Percentiles rank a stretch among this genome's conserved stretches.
These are phyloP conservation scores for Phascolomyces articulosus DNA, from an alignment of 371 early-diverging fungal genomes.

Conservation along the genomic window DNA sequence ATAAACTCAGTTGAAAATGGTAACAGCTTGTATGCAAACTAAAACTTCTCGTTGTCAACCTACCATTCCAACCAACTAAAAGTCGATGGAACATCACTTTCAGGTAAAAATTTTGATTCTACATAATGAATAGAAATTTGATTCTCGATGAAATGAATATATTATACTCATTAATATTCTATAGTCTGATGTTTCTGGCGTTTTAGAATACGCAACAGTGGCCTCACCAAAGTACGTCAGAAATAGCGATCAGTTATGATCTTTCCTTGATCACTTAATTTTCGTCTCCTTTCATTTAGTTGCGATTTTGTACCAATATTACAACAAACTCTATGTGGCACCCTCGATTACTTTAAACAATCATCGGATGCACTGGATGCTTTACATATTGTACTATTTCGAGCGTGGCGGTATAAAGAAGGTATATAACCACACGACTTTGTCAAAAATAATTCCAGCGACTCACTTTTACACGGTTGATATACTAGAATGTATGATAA, in stretches of 20 bases:
- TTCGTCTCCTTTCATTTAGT: not conserved
- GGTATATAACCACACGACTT: constrained; percentile 15
- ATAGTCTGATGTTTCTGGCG: constrained; percentile 26
- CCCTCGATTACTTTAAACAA: constrained; percentile 17
- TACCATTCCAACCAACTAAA: not conserved
- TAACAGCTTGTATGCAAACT: not conserved
- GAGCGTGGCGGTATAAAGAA: constrained; percentile 19
- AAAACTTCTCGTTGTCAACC: not conserved
- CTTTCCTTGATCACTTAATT: not conserved
- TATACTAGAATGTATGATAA: not conserved
- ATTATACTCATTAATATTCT: not conserved
- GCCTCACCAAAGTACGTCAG: not conserved
- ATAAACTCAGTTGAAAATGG: constrained; percentile 3
- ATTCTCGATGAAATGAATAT: not conserved
- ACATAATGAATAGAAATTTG: no score
- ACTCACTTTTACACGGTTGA: no score
- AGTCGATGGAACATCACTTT: not conserved
- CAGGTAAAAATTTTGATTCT: constrained; percentile 4
- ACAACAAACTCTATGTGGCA: constrained; percentile 2
- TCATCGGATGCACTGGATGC: constrained; percentile 7
- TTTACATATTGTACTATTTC: constrained; percentile 24
- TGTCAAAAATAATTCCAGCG: no score
- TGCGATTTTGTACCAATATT: not conserved
- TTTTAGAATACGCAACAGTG: constrained; percentile 16
- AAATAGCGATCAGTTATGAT: not conserved